Evolutionary conservation across 176 grass and related monocot species (phyloP).

Genomic region (Ananas comosus): DNA sequence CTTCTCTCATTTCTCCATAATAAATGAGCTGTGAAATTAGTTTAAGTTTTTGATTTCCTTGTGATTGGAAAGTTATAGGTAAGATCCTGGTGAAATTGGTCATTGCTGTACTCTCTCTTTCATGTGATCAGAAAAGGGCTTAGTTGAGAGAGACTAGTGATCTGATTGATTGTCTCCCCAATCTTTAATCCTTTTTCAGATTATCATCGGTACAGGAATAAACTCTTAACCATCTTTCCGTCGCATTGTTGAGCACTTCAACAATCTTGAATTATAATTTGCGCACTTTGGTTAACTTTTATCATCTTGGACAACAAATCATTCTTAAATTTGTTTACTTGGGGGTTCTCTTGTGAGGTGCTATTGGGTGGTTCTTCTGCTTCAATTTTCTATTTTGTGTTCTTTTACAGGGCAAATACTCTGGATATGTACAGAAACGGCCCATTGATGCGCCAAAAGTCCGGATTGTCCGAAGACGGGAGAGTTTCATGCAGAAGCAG

Average conservation of each 20-base stretch:
- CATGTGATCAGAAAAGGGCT: too few relatives aligned
- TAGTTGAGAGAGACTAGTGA: too few relatives aligned
- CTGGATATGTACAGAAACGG: conserved; percentile 34
- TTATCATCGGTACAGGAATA: too few relatives aligned
- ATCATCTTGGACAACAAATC: background rate
- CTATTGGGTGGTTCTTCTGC: conserved; percentile 14
- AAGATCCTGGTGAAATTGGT: too few relatives aligned
- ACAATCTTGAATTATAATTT: background rate
- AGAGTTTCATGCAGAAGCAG: conserved; percentile 56
- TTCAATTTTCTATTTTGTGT: conserved; percentile 2
- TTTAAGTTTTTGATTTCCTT: too few relatives aligned
- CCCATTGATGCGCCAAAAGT: conserved; percentile 29
- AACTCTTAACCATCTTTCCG: conserved; percentile 1
- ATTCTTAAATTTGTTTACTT: background rate
- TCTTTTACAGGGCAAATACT: conserved; percentile 30
- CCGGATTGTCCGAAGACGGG: conserved; percentile 39
- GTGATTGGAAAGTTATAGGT: too few relatives aligned
- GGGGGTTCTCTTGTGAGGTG: background rate
- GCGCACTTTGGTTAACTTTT: background rate
- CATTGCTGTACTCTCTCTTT: too few relatives aligned
- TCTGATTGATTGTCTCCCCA: too few relatives aligned
- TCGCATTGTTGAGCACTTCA: background rate
- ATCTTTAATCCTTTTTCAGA: too few relatives aligned
- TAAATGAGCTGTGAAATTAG: too few relatives aligned
- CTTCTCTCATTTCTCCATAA: too few relatives aligned